Percentiles rank a stretch among this genome's conserved stretches.
These are phyloP conservation scores for Camelina sativa DNA, from an alignment of 345 rosid genomes.

Conservation along the genomic window DNA sequence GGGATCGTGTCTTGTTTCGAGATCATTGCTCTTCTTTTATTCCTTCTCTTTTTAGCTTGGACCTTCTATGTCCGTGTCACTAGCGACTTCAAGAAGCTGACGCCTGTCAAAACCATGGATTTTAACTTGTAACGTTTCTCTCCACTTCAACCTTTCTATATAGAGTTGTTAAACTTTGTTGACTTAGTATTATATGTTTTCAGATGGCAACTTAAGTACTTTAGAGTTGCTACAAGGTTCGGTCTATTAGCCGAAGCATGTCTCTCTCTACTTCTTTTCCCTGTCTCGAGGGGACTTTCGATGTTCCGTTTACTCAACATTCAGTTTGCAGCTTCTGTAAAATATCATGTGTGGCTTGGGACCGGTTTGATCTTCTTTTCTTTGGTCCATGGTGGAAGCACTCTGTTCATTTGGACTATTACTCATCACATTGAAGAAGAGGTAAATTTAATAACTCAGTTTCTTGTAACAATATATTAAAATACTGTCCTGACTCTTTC, in stretches of 20 bases:
- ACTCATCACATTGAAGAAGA: constrained; percentile 71
- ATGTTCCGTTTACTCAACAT: constrained; percentile 67
- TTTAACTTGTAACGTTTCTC: constrained; percentile 57
- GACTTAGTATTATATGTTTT: constrained; percentile 21
- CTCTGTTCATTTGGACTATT: constrained; percentile 74
- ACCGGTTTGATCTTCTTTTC: constrained; percentile 73
- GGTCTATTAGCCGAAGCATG: constrained; percentile 89
- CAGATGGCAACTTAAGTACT: constrained; percentile 93
- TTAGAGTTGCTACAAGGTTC: constrained; percentile 77
- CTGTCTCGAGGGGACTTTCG: constrained; percentile 68
- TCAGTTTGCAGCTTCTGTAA: constrained; percentile 79
- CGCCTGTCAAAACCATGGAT: constrained; percentile 61
- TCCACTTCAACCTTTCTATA: not conserved
- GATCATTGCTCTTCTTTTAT: constrained; percentile 52
- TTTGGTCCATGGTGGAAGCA: constrained; percentile 74
- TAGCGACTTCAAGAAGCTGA: constrained; percentile 66
- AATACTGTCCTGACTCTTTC: constrained; percentile 4
- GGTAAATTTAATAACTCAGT: constrained; percentile 43
- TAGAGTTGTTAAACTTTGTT: not conserved
- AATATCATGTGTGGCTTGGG: constrained; percentile 85
- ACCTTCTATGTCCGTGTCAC: constrained; percentile 68
- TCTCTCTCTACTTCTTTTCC: constrained; percentile 74
- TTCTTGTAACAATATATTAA: not conserved
- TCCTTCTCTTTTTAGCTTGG: constrained; percentile 68
- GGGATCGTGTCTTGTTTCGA: constrained; percentile 66